A percentile compares a stretch with the other conserved stretches of the same genome.
phyloP scores from a whole-genome alignment of 331 rosid species.

The Ulmus americana region DNA sequence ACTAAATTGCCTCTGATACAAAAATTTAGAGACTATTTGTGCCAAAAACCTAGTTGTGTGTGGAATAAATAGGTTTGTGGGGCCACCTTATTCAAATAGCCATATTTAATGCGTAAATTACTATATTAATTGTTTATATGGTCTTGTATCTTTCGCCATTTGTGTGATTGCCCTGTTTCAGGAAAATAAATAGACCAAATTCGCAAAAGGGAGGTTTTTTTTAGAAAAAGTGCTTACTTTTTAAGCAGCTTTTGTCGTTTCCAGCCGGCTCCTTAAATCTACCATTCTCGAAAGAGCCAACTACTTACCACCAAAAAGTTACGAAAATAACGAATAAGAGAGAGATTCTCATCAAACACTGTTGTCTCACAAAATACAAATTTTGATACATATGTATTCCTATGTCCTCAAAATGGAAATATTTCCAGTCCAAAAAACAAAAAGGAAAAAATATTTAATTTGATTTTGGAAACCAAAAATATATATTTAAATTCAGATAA shows the following conservation, averaged over 20 bases:
- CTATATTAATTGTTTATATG: not conserved
- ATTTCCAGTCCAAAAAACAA: too few species aligned
- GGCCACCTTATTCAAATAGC: constrained; percentile 3
- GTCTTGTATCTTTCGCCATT: constrained; percentile 4
- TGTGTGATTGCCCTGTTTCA: not conserved
- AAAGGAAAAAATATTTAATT: too few species aligned
- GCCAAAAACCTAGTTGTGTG: too few species aligned
- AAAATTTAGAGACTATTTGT: too few species aligned
- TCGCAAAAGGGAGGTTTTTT: too few species aligned
- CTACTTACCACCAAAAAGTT: not conserved
- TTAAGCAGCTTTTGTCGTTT: not conserved
- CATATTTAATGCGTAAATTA: not conserved
- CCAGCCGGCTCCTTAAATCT: not conserved
- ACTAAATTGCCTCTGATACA: too few species aligned
- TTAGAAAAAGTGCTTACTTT: not conserved
- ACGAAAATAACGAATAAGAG: not conserved
- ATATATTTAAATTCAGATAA: too few species aligned
- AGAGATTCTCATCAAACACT: too few species aligned
- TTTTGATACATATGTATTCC: not conserved
- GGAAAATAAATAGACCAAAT: too few species aligned
- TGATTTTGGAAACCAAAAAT: too few species aligned
- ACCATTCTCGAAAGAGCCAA: not conserved
- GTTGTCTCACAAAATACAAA: not conserved
- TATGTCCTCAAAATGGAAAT: too few species aligned
- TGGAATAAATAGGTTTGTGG: constrained; percentile 4